These are phyloP conservation scores for Penicillium atrosanguineum DNA, from an alignment of 495 filamentous ascomycete genomes.

Conservation along the genomic window DNA sequence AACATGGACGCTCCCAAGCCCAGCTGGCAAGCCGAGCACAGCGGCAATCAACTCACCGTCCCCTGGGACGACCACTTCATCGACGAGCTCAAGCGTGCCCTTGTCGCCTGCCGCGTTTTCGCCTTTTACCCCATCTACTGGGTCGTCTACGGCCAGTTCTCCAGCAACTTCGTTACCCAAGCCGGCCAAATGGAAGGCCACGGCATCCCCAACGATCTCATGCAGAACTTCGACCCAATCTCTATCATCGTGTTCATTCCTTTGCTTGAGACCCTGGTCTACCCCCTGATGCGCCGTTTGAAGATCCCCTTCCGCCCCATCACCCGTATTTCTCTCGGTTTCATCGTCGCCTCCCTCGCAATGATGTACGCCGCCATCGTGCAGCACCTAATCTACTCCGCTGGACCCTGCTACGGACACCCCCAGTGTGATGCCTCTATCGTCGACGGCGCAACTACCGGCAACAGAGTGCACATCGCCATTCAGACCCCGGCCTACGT, in stretches of 20 bases:
- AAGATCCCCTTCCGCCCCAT: constrained; percentile 68
- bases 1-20: constrained; percentile 62
- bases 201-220: constrained; percentile 69
- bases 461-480: constrained; percentile 60
- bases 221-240: constrained; percentile 74
- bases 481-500: constrained; percentile 69
- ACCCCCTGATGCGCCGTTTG: constrained; percentile 62
- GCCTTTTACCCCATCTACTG: constrained; percentile 59
- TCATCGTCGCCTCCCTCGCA: constrained; percentile 61
- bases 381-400: constrained; percentile 68
- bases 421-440: constrained; percentile 34
- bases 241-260: constrained; percentile 72
- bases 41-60: constrained; percentile 30
- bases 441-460: constrained; percentile 30
- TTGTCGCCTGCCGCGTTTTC: constrained; percentile 61
- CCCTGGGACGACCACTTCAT: constrained; percentile 63
- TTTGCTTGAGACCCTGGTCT: constrained; percentile 63
- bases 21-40: constrained; percentile 49
- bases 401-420: constrained; percentile 47
- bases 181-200: constrained; percentile 54
- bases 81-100: constrained; percentile 58
- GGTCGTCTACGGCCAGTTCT: constrained; percentile 60
- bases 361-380: constrained; percentile 67
- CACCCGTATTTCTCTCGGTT: constrained; percentile 71
- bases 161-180: constrained; percentile 57